phyloP scores from a whole-genome alignment of 441 rosid species.

The Adansonia grandidieri region DNA sequence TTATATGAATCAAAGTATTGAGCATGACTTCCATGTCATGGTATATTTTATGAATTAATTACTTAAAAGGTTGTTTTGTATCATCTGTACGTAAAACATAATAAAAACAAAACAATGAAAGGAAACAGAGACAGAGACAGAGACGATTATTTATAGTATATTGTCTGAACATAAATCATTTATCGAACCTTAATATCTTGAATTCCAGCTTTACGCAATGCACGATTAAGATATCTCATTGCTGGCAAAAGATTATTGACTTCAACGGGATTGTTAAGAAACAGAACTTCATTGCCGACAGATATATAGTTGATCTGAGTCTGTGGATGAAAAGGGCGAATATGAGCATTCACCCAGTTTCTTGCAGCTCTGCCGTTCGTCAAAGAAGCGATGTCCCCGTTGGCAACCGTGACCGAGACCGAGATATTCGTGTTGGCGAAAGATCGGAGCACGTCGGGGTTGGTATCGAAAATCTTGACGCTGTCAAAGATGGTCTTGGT shows the following conservation, averaged over 20 bases:
- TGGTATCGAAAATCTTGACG: conserved; percentile 58
- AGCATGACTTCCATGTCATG: too few species aligned
- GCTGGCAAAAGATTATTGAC: conserved; percentile 60
- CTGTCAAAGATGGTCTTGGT: conserved; percentile 53
- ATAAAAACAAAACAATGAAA: too few species aligned
- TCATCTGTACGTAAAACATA: too few species aligned
- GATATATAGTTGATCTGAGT: conserved; percentile 54
- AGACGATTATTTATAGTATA: neutral
- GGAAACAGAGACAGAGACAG: too few species aligned
- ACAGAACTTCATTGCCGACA: conserved; percentile 57
- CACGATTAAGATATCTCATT: conserved; percentile 47
- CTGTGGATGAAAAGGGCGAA: conserved; percentile 53
- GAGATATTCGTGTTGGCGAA: conserved; percentile 58
- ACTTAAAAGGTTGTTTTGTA: too few species aligned
- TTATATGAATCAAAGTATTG: too few species aligned
- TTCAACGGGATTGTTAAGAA: conserved; percentile 35
- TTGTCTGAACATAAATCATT: neutral
- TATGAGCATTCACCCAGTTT: conserved; percentile 51
- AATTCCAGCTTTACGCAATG: conserved; percentile 53
- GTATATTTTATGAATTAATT: too few species aligned
- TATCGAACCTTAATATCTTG: conserved; percentile 50
- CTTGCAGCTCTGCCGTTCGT: conserved; percentile 40
- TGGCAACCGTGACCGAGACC: conserved; percentile 53
- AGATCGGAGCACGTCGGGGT: conserved; percentile 60
- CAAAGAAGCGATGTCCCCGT: conserved; percentile 55